Conservation (phyloP, 768 basidiomycete genomes). For the Russula brevipes region DNA sequence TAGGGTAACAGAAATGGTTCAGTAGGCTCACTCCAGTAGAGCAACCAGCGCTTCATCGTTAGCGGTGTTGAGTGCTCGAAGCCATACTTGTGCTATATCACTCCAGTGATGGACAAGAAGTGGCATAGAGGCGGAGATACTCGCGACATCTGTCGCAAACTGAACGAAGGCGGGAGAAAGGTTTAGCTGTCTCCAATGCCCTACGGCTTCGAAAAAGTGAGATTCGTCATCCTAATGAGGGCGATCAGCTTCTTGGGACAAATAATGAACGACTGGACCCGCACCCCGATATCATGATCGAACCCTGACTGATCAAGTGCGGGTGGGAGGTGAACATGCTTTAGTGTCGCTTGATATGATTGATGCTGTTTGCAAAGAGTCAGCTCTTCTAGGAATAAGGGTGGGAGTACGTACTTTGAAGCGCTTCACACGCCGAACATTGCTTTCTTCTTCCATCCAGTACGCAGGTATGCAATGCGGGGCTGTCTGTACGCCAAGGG, state of each 20-base stretch:
- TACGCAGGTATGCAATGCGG: not conserved
- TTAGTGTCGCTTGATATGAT: conserved; percentile 62
- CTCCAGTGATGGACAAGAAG: conserved; percentile 76
- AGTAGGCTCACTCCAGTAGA: conserved; percentile 63
- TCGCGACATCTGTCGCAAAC: conserved; percentile 57
- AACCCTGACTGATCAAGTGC: conserved; percentile 47
- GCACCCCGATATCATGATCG: conserved; percentile 55
- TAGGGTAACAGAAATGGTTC: not conserved
- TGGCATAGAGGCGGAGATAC: conserved; percentile 69
- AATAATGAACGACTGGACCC: conserved; percentile 9
- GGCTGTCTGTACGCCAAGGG: too few relatives aligned
- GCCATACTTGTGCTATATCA: conserved; percentile 63
- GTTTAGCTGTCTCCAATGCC: conserved; percentile 76
- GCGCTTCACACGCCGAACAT: conserved; percentile 38
- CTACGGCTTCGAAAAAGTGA: conserved; percentile 68
- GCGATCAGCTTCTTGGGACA: not conserved
- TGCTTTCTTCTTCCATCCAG: conserved; percentile 24
- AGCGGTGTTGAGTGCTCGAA: conserved; percentile 47
- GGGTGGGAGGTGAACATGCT: conserved; percentile 68
- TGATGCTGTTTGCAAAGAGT: conserved; percentile 47
- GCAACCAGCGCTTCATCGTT: conserved; percentile 71
- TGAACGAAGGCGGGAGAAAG: conserved; percentile 67
- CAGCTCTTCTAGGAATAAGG: not conserved
- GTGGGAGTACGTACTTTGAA: conserved; percentile 41
- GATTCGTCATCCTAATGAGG: conserved; percentile 64